Base-by-base conservation (phyloP, 805 yeast genomes). In the Barnettozyma sp. region DNA sequence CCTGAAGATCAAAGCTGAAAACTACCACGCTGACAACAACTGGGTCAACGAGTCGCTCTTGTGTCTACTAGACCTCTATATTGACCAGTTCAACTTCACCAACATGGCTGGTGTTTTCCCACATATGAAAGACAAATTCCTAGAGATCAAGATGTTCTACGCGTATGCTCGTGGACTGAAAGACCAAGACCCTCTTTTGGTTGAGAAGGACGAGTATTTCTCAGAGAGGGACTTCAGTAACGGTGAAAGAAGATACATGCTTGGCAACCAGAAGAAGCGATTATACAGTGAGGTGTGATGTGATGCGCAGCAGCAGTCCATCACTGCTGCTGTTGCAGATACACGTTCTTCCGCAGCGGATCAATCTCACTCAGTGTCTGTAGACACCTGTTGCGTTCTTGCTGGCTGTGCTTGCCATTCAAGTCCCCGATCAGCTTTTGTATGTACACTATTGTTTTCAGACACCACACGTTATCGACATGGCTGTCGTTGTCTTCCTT, bases 381-480 rank as follows among this genome's bases (percentile, higher is more conserved):
- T 24, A 82, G 55, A 25, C n/a, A n/a, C n/a, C n/a, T n/a, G n/a
- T n/a, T n/a, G n/a, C n/a, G n/a, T n/a, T n/a, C n/a, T n/a, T n/a
- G n/a, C n/a, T n/a, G n/a, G n/a, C n/a, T n/a, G n/a, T n/a, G n/a
- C n/a, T n/a, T n/a, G n/a, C n/a, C n/a, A n/a, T n/a, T n/a, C n/a
- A n/a, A n/a, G n/a, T n/a, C n/a, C n/a, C n/a, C 44, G 44, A 55
- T 39, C 50, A 56, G 47, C 5, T 52, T 45, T 18, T 71, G 65
- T 26, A 76, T 59, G 18, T 68, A 65, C 22, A 80, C 56, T 15
- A 76, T 61, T 10, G 73, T 63, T 48, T 83, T 81, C 41, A 84
- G 57, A 50, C 96, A 87, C 90, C 95, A 82, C 31, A 67, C 68
- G 50, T 80, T 78, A 39, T 78, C 84, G 35, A 51, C 55, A 1